Evolutionary conservation across 2,329 filamentous ascomycete species (phyloP).

Genomic region (Phialophora chinensis): DNA sequence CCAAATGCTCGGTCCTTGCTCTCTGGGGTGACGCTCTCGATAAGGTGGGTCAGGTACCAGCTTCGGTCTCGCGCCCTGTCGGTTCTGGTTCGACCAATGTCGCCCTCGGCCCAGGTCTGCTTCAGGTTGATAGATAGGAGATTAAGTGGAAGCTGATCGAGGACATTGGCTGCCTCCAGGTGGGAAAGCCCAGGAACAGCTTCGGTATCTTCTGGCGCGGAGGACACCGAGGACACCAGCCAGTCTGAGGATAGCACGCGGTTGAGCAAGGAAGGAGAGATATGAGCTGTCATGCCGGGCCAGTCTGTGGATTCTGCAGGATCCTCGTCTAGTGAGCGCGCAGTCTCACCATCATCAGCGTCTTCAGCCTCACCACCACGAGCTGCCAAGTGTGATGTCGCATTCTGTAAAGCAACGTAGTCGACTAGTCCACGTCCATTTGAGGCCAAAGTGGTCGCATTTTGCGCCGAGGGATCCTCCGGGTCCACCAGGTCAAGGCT

Average conservation of each 20-base stretch:
- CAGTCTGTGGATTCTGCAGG: slow-evolving; percentile 48
- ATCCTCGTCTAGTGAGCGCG: slow-evolving; percentile 40
- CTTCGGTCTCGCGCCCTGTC: slow-evolving; percentile 67
- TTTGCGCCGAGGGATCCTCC: slow-evolving; percentile 50
- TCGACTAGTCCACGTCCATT: slow-evolving; percentile 31
- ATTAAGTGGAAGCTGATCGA: slow-evolving; percentile 47
- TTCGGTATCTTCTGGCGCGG: slow-evolving; percentile 62
- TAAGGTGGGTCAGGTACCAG: slow-evolving; percentile 64
- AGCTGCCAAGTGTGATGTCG: slow-evolving; percentile 32
- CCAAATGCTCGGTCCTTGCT: slow-evolving; percentile 43
- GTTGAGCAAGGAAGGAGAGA: slow-evolving; percentile 48
- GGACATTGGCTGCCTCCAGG: slow-evolving; percentile 30
- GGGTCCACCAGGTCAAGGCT: slow-evolving; percentile 44
- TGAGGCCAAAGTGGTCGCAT: slow-evolving; percentile 56
- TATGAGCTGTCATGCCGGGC: slow-evolving; percentile 57
- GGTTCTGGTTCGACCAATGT: slow-evolving; percentile 66
- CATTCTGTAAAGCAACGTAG: slow-evolving; percentile 35
- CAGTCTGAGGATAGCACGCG: slow-evolving; percentile 47
- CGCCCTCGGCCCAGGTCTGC: slow-evolving; percentile 66
- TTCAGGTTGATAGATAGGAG: slow-evolving; percentile 67
- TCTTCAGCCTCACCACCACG: slow-evolving; percentile 9
- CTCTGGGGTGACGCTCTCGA: slow-evolving; percentile 44
- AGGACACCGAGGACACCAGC: slow-evolving; percentile 64
- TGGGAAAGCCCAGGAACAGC: slow-evolving; percentile 62
- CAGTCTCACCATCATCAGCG: slow-evolving; percentile 5